phyloP scores from a whole-genome alignment of 441 rosid species.

The Kokia cookei region DNA sequence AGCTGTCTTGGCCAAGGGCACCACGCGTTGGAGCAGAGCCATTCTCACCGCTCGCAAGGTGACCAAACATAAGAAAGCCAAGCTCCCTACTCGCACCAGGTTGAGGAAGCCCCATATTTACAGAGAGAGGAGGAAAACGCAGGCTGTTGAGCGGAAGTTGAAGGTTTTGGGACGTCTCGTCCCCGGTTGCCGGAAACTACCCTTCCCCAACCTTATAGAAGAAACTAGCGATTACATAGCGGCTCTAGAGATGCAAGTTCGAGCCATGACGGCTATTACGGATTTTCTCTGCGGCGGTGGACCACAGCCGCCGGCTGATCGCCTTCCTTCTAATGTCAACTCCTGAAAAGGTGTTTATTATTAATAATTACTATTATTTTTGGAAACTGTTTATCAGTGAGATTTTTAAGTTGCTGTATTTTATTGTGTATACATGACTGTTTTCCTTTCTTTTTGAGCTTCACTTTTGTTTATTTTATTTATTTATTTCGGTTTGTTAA shows the following conservation, averaged over 20 bases:
- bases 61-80: conserved; percentile 30
- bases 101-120: conserved; percentile 9
- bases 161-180: conserved; percentile 40
- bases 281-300: conserved; percentile 21
- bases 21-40: conserved; percentile 48
- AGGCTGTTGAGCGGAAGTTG: conserved; percentile 38
- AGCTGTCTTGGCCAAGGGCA: conserved; percentile 47
- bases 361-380: background rate
- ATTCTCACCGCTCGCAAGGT: conserved; percentile 24
- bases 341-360: conserved; percentile 8
- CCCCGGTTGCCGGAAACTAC: conserved; percentile 57
- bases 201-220: conserved; percentile 44
- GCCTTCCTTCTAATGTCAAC: background rate
- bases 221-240: conserved; percentile 62
- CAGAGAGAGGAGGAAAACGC: conserved; percentile 14
- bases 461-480: background rate
- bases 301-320: conserved; percentile 15
- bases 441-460: background rate
- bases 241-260: conserved; percentile 59
- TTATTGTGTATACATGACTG: background rate
- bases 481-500: background rate
- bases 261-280: conserved; percentile 46
- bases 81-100: conserved; percentile 9
- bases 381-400: background rate
- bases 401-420: background rate